Base-by-base conservation (phyloP, 176 grass and related monocot species). In the Ampelocalamus luodianensis region DNA sequence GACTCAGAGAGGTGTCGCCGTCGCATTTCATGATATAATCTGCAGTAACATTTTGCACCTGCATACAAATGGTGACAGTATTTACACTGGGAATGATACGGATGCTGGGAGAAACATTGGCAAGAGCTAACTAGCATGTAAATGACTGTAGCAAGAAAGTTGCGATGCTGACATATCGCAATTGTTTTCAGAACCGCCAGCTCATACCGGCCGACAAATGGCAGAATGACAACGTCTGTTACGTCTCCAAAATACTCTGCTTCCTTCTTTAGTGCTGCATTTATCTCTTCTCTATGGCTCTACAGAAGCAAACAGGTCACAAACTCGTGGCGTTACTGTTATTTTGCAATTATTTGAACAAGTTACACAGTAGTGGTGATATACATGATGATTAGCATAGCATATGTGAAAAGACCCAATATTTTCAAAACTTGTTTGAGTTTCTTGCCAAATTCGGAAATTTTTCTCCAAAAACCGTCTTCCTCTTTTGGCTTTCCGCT, bases 101-200 rank as follows among this genome's bases (percentile, higher is more conserved):
- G 0, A 12, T 78, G 50, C 17, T 46, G 2, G 6, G 3, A n/a
- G 27, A 40, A n/a, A 42, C 49, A 80, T n/a, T 68, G 68, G 39
- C 48, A n/a, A 48, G 55, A 34, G 34, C 4, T 45, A 58, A 49
- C 63, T 49, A 29, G 74, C 0, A 18, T 23, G 50, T 59, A 42
- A 71, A 71, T 13, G 70, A 79, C 26, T 48, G 34, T 49, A 71
- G 65, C 10, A 72, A 58, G 69, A 83, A 86, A 1, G 29, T 89
- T 77, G 94, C 96, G 93, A 45, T 85, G 96, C 81, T 99, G 83
- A 89, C 93, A 92, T 87, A 99, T 96, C 7, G 96, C 93, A 44
- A 94, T 89, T 69, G 96, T 95, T 92, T 99, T 99, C 56, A 99
- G 96, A 83, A 99, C 96, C 65, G 96, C 96, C 46, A 99, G 77